A percentile compares a stretch with the other conserved stretches of the same genome.
phyloP scores from a whole-genome alignment of 352 stramenopile species.

The Globisporangium orthogonon region DNA sequence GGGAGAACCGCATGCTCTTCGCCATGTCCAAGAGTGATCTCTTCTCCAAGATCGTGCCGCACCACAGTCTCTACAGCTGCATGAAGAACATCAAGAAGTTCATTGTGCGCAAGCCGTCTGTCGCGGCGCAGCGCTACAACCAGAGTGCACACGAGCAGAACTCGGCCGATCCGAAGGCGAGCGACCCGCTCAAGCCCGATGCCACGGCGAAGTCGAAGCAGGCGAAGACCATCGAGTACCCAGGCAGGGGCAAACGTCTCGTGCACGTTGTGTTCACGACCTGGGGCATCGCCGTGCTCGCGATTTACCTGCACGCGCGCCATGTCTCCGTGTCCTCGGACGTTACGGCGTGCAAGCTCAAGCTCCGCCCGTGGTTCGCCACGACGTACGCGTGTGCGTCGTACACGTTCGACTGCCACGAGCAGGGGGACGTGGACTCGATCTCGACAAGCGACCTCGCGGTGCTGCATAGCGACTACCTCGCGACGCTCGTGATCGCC shows the following conservation, averaged over 20 bases:
- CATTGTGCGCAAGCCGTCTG: constrained; percentile 7
- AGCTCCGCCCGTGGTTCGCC: constrained; percentile 25
- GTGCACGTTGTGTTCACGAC: constrained; percentile 26
- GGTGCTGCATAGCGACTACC: constrained; percentile 13
- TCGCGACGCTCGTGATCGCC: constrained; percentile 24
- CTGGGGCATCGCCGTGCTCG: constrained; percentile 25
- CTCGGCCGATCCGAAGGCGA: neutral
- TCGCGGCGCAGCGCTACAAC: neutral
- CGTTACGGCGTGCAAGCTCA: constrained; percentile 23
- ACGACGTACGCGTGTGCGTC: constrained; percentile 25
- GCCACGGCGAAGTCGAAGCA: constrained; percentile 1
- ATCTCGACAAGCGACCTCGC: constrained; percentile 15
- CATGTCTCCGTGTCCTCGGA: constrained; percentile 16
- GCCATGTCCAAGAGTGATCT: constrained; percentile 12
- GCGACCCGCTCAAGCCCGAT: neutral
- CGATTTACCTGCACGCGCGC: constrained; percentile 21
- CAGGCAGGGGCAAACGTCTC: constrained; percentile 11
- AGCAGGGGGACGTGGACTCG: constrained; percentile 19
- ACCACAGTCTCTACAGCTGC: constrained; percentile 14
- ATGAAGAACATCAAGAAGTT: constrained; percentile 19
- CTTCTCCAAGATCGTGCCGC: constrained; percentile 16
- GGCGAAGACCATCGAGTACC: constrained; percentile 6
- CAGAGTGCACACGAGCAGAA: no score
- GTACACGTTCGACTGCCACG: constrained; percentile 28
- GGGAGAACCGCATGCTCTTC: constrained; percentile 19